phyloP scores from a whole-genome alignment of 768 basidiomycete species.

The Tulasnella calospora region DNA sequence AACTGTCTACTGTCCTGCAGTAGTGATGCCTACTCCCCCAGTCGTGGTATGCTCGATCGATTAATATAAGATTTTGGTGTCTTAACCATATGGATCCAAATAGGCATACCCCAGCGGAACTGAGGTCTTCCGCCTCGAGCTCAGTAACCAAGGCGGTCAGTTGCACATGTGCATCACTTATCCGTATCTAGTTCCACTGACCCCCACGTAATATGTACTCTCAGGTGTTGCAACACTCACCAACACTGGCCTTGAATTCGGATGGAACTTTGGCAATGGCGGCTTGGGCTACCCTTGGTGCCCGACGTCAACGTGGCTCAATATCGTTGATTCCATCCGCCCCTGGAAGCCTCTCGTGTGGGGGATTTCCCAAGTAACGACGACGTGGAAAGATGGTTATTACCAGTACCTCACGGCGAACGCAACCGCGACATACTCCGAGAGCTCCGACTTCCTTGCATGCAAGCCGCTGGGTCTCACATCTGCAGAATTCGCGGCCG shows the following conservation, averaged over 20 bases:
- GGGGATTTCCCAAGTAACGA: neutral
- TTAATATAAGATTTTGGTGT: neutral
- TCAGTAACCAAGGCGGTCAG: neutral
- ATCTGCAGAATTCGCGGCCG: neutral
- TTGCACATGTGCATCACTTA: neutral
- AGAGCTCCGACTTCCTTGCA: neutral
- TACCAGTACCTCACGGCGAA: neutral
- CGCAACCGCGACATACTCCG: neutral
- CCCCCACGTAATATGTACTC: neutral
- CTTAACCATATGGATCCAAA: neutral
- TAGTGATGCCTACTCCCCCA: neutral
- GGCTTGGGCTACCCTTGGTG: constrained; percentile 12
- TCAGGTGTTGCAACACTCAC: neutral
- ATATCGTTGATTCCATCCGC: neutral
- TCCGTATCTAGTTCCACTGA: neutral
- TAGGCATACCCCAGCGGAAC: neutral
- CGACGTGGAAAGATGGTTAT: neutral
- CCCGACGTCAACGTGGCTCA: constrained; percentile 1
- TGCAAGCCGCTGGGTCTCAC: neutral
- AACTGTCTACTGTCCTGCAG: neutral
- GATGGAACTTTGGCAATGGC: constrained; percentile 6
- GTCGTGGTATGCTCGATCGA: neutral
- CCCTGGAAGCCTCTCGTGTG: neutral
- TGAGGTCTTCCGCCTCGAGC: neutral
- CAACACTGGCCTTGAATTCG: neutral